A percentile compares a stretch with the other conserved stretches of the same genome.
These are phyloP conservation scores for Auriscalpium microsporum DNA, from an alignment of 768 basidiomycete species.

Conservation along the genomic window DNA sequence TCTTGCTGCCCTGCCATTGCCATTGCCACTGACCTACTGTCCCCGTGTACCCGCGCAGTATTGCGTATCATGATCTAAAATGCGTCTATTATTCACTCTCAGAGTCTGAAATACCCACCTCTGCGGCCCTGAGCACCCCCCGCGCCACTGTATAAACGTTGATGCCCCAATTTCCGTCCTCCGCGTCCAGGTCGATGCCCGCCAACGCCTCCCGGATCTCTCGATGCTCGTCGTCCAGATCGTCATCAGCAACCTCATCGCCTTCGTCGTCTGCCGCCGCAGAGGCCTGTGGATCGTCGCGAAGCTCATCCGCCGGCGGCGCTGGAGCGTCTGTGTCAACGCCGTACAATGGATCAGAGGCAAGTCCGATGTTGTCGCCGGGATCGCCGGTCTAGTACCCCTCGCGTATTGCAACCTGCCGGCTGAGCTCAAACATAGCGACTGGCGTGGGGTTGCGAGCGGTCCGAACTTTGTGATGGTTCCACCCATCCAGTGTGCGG, in stretches of 20 bases:
- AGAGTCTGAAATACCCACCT: too few species aligned
- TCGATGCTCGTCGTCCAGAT: not conserved
- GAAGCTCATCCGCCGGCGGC: not conserved
- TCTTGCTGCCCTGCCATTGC: too few species aligned
- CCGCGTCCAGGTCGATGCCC: not conserved
- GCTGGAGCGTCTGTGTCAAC: not conserved
- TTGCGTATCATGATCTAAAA: too few species aligned
- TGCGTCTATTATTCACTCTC: too few species aligned
- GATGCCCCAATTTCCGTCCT: not conserved
- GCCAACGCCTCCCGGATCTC: not conserved
- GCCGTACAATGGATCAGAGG: not conserved
- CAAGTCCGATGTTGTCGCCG: not conserved
- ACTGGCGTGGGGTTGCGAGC: constrained; percentile 15
- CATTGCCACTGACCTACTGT: too few species aligned
- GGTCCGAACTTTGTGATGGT: constrained; percentile 20
- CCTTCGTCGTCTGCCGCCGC: not conserved
- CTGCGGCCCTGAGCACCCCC: too few species aligned
- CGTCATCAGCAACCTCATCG: not conserved
- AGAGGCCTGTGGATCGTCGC: too few species aligned
- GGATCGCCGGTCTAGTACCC: not conserved
- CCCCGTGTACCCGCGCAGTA: too few species aligned
- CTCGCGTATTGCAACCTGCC: constrained; percentile 14
- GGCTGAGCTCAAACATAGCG: constrained; percentile 21
- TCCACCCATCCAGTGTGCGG: constrained; percentile 19
- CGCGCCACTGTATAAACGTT: not conserved